Conservation (phyloP, 768 basidiomycete species). For the Termitomyces sp. region DNA sequence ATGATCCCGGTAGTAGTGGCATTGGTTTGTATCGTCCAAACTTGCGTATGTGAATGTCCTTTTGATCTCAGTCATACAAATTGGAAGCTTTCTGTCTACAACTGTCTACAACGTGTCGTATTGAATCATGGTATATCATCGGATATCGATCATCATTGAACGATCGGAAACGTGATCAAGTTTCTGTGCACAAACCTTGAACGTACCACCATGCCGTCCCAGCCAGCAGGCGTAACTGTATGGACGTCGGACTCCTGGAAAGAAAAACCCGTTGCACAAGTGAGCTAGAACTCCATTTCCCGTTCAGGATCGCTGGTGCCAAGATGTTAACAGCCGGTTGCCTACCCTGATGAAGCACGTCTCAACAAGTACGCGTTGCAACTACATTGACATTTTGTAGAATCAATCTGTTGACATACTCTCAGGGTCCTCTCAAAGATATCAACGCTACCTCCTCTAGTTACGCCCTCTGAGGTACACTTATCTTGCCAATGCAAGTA, state of each 20-base stretch:
- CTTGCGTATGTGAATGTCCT: background rate
- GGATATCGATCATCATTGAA: background rate
- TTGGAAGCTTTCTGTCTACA: background rate
- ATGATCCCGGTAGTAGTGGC: background rate
- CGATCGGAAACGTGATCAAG: background rate
- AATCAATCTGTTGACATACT: background rate
- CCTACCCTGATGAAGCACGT: conserved; percentile 60
- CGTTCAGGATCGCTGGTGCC: background rate
- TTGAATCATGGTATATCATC: too few species aligned
- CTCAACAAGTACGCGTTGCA: conserved; percentile 47
- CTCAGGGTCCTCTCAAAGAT: conserved; percentile 77
- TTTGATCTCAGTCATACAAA: background rate
- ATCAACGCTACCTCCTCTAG: conserved; percentile 76
- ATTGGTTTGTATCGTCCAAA: background rate
- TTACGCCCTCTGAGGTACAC: conserved; percentile 86
- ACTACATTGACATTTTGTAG: background rate
- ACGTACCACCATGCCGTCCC: background rate
- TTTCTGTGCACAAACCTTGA: background rate
- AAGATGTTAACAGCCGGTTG: conserved; percentile 47
- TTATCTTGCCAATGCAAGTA: background rate
- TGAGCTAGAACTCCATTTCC: conserved; percentile 18
- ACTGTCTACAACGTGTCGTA: too few species aligned
- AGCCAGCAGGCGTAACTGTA: background rate
- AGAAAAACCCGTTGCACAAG: conserved; percentile 72
- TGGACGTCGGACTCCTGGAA: conserved; percentile 86